phyloP scores from a whole-genome alignment of 441 rosid genomes.

The Omphalea diandra region DNA sequence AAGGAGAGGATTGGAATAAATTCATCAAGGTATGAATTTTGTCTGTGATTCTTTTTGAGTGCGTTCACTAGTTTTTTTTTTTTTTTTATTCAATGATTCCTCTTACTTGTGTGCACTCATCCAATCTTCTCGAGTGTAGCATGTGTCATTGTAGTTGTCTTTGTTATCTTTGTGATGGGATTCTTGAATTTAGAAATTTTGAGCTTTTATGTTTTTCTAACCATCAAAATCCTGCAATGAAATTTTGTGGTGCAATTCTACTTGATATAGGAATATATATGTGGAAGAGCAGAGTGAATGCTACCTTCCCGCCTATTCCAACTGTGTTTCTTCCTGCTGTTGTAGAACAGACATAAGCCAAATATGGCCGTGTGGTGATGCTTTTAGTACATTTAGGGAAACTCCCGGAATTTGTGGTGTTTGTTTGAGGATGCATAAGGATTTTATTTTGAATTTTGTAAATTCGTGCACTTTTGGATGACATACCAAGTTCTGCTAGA shows the following conservation, averaged over 20 bases:
- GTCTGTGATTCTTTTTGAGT: conserved; percentile 17
- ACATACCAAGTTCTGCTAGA: background rate
- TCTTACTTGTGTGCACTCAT: background rate
- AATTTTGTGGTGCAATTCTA: no score
- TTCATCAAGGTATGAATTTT: conserved; percentile 58
- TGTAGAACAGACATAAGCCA: no score
- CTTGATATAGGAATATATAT: background rate
- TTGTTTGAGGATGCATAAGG: background rate
- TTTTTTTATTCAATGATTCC: background rate
- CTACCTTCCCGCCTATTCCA: no score
- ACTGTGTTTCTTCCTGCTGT: no score
- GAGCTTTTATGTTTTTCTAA: background rate
- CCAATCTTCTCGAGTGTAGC: background rate
- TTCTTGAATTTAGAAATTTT: background rate
- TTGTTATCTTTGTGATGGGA: background rate
- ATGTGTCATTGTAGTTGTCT: background rate
- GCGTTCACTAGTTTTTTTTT: background rate
- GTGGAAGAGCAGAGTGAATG: no score
- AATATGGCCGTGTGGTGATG: background rate
- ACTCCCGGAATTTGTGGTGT: background rate
- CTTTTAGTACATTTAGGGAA: background rate
- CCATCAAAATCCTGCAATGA: background rate
- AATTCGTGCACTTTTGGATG: background rate
- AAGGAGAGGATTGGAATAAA: conserved; percentile 64
- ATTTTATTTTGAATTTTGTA: background rate